Evolutionary conservation across 2,329 filamentous ascomycete species (phyloP).

Genomic region (Akanthomyces muscarius): DNA sequence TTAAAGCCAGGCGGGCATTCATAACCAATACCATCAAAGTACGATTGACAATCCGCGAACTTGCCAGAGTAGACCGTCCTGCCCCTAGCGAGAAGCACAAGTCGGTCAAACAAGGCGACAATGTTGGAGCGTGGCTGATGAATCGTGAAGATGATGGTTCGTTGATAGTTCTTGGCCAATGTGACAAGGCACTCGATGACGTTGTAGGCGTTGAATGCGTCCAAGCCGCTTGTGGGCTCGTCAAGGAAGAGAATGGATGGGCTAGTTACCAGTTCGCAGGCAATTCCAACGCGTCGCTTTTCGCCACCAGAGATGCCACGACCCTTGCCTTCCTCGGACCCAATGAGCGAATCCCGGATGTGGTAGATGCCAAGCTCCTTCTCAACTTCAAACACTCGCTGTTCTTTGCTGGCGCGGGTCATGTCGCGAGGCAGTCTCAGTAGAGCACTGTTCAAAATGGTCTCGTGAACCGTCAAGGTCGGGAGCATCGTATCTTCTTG

Average conservation of each 20-base stretch:
- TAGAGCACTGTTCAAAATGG: slow-evolving; percentile 89
- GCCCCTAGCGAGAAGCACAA: slow-evolving; percentile 87
- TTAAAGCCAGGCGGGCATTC: slow-evolving; percentile 95
- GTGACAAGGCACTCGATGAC: slow-evolving; percentile 95
- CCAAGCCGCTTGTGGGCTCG: slow-evolving; percentile 92
- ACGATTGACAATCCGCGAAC: slow-evolving; percentile 81
- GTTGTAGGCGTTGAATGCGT: slow-evolving; percentile 97
- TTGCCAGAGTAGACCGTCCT: slow-evolving; percentile 91
- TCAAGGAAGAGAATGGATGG: slow-evolving; percentile 96
- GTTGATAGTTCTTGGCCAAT: slow-evolving; percentile 91
- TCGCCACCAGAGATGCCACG: slow-evolving; percentile 96
- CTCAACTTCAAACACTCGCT: slow-evolving; percentile 88
- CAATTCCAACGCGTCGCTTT: slow-evolving; percentile 92
- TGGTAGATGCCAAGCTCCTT: slow-evolving; percentile 91
- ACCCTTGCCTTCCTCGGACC: slow-evolving; percentile 89
- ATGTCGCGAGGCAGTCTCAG: slow-evolving; percentile 90
- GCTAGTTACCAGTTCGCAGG: slow-evolving; percentile 94
- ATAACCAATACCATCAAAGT: slow-evolving; percentile 91
- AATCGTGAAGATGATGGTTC: slow-evolving; percentile 97
- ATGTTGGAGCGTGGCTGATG: slow-evolving; percentile 98
- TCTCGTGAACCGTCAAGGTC: slow-evolving; percentile 95
- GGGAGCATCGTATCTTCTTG: slow-evolving; percentile 97
- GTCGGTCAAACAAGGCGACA: slow-evolving; percentile 89
- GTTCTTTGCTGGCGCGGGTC: slow-evolving; percentile 81
- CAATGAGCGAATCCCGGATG: slow-evolving; percentile 92